Conservation (phyloP, 371 early-diverging fungal species). For the Rozella allomycis region DNA sequence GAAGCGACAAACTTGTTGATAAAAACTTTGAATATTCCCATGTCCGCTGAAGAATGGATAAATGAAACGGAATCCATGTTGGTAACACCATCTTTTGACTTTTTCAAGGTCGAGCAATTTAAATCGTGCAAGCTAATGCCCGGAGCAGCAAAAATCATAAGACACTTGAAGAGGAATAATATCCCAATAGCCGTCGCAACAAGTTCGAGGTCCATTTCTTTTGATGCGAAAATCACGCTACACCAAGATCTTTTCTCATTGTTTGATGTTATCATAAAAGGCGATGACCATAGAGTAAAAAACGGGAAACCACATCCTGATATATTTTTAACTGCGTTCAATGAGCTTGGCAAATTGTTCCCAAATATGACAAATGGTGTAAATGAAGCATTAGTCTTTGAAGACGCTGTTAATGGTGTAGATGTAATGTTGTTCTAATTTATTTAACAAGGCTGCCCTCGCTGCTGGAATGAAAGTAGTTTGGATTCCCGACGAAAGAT, state of each 20-base stretch:
- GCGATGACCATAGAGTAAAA: conserved; percentile 54
- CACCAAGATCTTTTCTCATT: conserved; percentile 47
- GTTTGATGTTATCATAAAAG: conserved; percentile 51
- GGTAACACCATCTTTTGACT: conserved; percentile 4
- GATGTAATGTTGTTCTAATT: neutral
- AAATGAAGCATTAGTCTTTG: conserved; percentile 71
- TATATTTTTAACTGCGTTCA: conserved; percentile 49
- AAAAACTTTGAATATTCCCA: conserved; percentile 17
- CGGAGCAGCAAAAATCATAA: conserved; percentile 45
- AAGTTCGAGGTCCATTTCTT: conserved; percentile 45
- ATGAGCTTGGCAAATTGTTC: conserved; percentile 14
- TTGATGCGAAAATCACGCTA: conserved; percentile 41
- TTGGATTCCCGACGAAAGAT: conserved; percentile 1
- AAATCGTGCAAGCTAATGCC: conserved; percentile 38
- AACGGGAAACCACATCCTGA: conserved; percentile 77
- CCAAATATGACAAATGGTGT: conserved; percentile 28
- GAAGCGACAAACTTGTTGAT: conserved; percentile 1
- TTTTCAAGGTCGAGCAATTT: conserved; percentile 25
- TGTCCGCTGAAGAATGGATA: conserved; percentile 58
- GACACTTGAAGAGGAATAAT: conserved; percentile 42
- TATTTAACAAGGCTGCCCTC: conserved; percentile 33
- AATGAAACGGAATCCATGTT: conserved; percentile 26
- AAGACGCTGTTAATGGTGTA: conserved; percentile 66
- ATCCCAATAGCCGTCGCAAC: conserved; percentile 81
- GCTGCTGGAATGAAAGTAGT: conserved; percentile 57